Base-by-base conservation (phyloP, 208 protist genomes). In the Crithidia brevicula region DNA sequence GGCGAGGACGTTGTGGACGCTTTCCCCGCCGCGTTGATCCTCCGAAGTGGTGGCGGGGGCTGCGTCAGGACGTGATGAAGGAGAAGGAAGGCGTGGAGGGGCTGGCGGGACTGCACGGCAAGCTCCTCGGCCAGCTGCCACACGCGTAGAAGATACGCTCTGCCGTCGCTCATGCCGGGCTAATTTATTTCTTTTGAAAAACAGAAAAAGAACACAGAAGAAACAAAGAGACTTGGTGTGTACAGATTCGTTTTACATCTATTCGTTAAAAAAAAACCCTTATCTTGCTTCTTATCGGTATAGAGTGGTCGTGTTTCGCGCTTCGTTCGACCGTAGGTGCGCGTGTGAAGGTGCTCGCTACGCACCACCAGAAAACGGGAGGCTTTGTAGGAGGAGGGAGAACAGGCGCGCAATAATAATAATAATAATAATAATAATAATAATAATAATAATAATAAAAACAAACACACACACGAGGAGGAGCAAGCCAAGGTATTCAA, bases 81-180 rank as follows among this genome's bases (percentile, higher is more conserved):
- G 1, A 74, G 40, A n/a, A 82, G 69, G 52, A 91, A 88, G 7
- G 76, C 85, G 23, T 86, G 74, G 0, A 84, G 72, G 3, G 60
- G 65, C 71, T 91, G 67, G 20, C 81, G 69, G 4, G 67, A 46
- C 4, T 65, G 61, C 1, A 67, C 59, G 40, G 69, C 72, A n/a
- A 91, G 68, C 15, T 83, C 79, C 58, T 91, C 85, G 15, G 85
- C 75, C 9, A 81, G 68, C 11, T 40, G 57, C 58, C 81, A 81
- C 42, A 74, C 47, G 11, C 72, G 59, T 33, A 45, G 50, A 9
- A 74, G 34, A 16, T 61, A 54, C 16, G 49, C 15, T n/a, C 69
- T 33, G 0, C 58, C 45, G 13, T 73, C 58, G 11, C 58, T 59
- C 59, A 67, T 70, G 3, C 15, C n/a, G n/a, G n/a, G n/a, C n/a